A percentile compares a stretch with the other conserved stretches of the same genome.
These are phyloP conservation scores for Acacia confusa DNA, from an alignment of 306 rosid species.

Conservation along the genomic window DNA sequence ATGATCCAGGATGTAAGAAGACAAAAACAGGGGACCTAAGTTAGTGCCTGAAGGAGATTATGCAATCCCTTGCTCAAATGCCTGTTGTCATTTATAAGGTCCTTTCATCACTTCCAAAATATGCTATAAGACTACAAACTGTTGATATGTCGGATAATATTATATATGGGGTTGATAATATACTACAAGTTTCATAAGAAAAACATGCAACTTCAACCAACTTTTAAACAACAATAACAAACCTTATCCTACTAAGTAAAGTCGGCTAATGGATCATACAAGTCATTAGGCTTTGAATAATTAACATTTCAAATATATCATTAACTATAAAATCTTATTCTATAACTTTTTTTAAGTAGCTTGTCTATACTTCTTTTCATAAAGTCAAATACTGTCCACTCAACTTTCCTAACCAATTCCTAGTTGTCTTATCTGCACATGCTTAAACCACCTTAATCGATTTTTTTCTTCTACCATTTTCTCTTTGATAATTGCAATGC, in stretches of 20 bases:
- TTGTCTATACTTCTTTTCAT: too few relatives aligned
- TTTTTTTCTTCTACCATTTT: too few relatives aligned
- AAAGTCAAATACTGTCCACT: too few relatives aligned
- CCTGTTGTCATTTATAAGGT: not conserved
- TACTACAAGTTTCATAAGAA: not conserved
- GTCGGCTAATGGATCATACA: not conserved
- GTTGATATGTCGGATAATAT: not conserved
- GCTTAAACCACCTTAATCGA: too few relatives aligned
- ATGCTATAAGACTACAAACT: not conserved
- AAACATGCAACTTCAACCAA: conserved; percentile 14
- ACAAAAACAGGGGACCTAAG: conserved; percentile 15
- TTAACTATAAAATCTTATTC: not conserved
- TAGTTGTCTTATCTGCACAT: too few relatives aligned
- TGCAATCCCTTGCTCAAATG: not conserved
- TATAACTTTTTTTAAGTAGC: not conserved
- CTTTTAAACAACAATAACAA: not conserved
- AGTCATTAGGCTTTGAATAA: not conserved
- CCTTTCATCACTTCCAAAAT: not conserved
- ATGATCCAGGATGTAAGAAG: conserved; percentile 12
- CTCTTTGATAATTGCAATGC: too few relatives aligned
- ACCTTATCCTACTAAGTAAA: not conserved
- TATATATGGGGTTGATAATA: not conserved
- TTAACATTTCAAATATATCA: not conserved
- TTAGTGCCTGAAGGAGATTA: conserved; percentile 8
- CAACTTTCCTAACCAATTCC: too few relatives aligned